Evolutionary conservation across 768 basidiomycete species (phyloP).

Genomic region (Rubroboletus satanas): DNA sequence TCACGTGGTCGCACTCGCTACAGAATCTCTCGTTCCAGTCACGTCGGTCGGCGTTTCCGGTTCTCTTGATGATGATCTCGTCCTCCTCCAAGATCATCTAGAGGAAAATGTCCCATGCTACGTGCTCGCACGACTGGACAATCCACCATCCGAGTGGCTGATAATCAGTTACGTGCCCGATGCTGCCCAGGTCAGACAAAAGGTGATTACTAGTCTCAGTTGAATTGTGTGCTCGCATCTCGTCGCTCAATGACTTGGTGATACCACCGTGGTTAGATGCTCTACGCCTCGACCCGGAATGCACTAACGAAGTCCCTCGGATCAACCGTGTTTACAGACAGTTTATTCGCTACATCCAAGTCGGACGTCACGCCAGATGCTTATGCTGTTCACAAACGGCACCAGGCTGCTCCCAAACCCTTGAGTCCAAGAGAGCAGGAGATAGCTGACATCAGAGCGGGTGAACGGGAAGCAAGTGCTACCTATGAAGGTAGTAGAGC

Average conservation of each 20-base stretch:
- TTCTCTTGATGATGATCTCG: conserved; percentile 61
- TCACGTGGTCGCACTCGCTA: conserved; percentile 20
- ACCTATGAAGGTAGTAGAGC: conserved; percentile 57
- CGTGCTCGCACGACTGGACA: conserved; percentile 62
- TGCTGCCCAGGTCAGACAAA: conserved; percentile 72
- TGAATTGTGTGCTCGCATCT: background rate
- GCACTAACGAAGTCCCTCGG: conserved; percentile 72
- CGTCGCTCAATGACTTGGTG: background rate
- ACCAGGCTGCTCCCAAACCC: conserved; percentile 74
- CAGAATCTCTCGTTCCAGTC: conserved; percentile 70
- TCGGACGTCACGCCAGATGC: conserved; percentile 61
- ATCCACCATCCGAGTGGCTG: conserved; percentile 63
- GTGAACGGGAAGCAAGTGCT: conserved; percentile 59
- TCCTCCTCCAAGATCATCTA: conserved; percentile 52
- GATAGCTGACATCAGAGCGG: conserved; percentile 69
- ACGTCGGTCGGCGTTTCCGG: conserved; percentile 44
- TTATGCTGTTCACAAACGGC: conserved; percentile 69
- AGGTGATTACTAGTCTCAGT: conserved; percentile 42
- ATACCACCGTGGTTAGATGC: conserved; percentile 53
- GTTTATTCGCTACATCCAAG: conserved; percentile 75
- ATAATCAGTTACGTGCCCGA: conserved; percentile 82
- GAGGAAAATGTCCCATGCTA: conserved; percentile 69
- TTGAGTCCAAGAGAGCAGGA: conserved; percentile 81
- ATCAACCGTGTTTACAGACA: conserved; percentile 65
- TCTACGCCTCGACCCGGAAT: conserved; percentile 78